Evolutionary conservation across 1,284 basidiomycete genomes (phyloP), one percentile per base, ranked within the genome.

Genomic region (Ustilago nuda): DNA sequence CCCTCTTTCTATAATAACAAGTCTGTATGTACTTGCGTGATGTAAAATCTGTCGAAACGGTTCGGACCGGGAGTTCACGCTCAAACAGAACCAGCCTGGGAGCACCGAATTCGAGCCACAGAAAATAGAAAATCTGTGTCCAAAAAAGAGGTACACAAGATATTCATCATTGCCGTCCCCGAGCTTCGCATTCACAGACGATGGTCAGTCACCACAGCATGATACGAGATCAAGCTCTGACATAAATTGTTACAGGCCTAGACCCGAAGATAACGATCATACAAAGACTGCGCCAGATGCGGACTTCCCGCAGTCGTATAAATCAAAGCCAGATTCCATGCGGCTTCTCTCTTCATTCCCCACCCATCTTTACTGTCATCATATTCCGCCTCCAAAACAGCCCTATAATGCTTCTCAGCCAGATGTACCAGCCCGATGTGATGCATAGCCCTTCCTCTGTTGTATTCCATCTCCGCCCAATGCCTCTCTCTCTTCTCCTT

Each of bases 361-460:
- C 56, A 56, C 39, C 51, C 43, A 45, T 41, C 17, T 19, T 45
- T 19, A 7, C 41, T 56, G 2, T 23, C 15, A 27, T 17, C 32
- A 12, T 60, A 37, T 8, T 39, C 30, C 9, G 12, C 33, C 23
- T 59, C 64, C 32, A 85, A 66, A 0, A 82, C 81, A 17, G 46
- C 46, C 43, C 64, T 56, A 48, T 85, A 85, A 48, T 78, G 79
- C n/a, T 61, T 63, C 15, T 80, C 82, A 1, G 83, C 83, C 37
- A 82, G 57, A 61, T 81, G 78, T 41, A 76, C 37, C 12, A 85
- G 61, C 0, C 82, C 80, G 15, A 98, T 88, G 64, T 94, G 92
- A 83, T 99, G 95, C 84, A 97, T 97, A 0, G 91, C 90, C 50
- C 96, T 88, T 0, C 92, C 96, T 83, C 94, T 93, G 84, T 98